Evolutionary conservation across 345 rosid genomes (phyloP).

Genomic region (Eucalyptus lansdowneana): DNA sequence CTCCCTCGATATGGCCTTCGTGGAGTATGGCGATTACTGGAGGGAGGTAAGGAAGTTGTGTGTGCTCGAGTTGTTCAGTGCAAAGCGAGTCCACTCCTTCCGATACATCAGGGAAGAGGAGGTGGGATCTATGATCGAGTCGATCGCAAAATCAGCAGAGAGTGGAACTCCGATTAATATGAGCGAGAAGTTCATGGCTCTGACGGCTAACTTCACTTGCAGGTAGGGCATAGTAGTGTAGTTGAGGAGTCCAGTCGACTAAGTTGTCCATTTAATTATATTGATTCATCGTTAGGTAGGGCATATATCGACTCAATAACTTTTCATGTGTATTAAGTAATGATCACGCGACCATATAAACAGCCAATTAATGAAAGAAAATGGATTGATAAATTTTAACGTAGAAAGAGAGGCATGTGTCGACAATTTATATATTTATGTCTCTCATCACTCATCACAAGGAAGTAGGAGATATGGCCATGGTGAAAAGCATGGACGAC

Average conservation of each 20-base stretch:
- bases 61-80: constrained; percentile 6
- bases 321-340: not conserved
- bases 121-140: constrained; percentile 7
- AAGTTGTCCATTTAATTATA: not conserved
- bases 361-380: not conserved
- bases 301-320: not conserved
- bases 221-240: not conserved
- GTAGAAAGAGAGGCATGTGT: not conserved
- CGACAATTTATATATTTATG: not conserved
- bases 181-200: constrained; percentile 6
- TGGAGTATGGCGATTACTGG: constrained; percentile 1
- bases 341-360: not conserved
- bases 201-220: constrained; percentile 1
- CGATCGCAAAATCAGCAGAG: constrained; percentile 6
- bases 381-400: not conserved
- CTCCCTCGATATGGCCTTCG: constrained; percentile 9
- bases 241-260: not conserved
- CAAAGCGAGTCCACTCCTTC: not conserved
- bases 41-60: constrained; percentile 15
- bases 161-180: constrained; percentile 2
- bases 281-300: not conserved
- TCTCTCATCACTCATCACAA: not conserved
- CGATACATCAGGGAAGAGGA: constrained; percentile 11
- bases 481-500: not conserved
- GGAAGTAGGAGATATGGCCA: not conserved